phyloP scores from a whole-genome alignment of 371 early-diverging fungal species.

The Actinomortierella wolfii region DNA sequence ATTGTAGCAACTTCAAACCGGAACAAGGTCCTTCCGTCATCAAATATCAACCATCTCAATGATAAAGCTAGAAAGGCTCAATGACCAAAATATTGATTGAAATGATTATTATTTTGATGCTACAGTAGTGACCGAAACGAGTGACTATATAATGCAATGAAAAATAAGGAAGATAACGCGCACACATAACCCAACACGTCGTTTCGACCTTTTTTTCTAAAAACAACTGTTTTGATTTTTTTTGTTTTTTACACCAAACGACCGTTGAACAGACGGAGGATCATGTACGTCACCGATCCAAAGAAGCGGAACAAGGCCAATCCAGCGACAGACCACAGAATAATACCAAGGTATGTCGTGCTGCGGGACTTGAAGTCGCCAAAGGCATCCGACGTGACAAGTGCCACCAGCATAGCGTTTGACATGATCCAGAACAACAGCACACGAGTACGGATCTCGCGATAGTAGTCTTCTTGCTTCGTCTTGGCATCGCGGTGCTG shows the following conservation, averaged over 20 bases:
- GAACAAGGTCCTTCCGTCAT: too few species aligned
- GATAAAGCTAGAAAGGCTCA: too few species aligned
- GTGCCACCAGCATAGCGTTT: constrained; percentile 75
- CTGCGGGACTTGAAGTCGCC: constrained; percentile 13
- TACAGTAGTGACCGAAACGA: too few species aligned
- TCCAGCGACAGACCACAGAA: constrained; percentile 89
- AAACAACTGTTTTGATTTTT: too few species aligned
- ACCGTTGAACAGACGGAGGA: constrained; percentile 53
- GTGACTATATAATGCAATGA: too few species aligned
- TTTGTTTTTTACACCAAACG: constrained; percentile 22
- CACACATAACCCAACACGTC: too few species aligned
- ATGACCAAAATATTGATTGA: too few species aligned
- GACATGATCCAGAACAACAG: constrained; percentile 85
- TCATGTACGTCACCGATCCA: constrained; percentile 77
- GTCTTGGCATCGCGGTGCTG: constrained; percentile 76
- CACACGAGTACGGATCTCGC: constrained; percentile 85
- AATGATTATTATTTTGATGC: too few species aligned
- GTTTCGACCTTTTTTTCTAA: too few species aligned
- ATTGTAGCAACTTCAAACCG: too few species aligned
- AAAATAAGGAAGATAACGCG: too few species aligned
- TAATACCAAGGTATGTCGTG: constrained; percentile 72
- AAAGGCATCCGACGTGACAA: constrained; percentile 46
- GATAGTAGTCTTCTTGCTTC: constrained; percentile 90
- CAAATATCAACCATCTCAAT: too few species aligned
- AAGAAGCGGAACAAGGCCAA: constrained; percentile 82